These are phyloP conservation scores for Chaetomium cochliodes DNA, from an alignment of 495 filamentous ascomycete genomes.

Conservation along the genomic window DNA sequence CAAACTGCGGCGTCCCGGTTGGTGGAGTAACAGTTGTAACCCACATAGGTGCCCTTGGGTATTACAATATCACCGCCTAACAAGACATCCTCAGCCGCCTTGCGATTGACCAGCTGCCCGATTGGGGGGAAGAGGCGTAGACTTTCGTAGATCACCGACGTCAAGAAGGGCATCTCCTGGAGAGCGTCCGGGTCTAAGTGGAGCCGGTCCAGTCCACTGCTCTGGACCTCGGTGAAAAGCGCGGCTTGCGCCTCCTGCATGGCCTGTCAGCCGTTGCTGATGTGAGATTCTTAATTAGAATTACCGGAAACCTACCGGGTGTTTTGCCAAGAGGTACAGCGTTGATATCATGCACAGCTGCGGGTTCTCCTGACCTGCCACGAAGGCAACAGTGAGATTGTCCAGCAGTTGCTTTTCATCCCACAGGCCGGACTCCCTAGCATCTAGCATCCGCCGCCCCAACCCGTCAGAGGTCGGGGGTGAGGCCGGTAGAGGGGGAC, in stretches of 20 bases:
- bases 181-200: conserved; percentile 3
- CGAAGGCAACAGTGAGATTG: conserved; percentile 39
- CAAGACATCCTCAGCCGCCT: conserved; percentile 21
- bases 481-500: background rate
- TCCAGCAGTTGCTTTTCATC: conserved; percentile 35
- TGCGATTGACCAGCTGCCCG: conserved; percentile 39
- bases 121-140: conserved; percentile 43
- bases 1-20: conserved; percentile 21
- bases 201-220: background rate
- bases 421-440: conserved; percentile 16
- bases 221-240: conserved; percentile 17
- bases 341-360: conserved; percentile 36
- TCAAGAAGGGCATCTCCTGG: conserved; percentile 19
- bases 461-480: conserved; percentile 9
- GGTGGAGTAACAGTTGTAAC: conserved; percentile 28
- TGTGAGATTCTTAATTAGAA: background rate
- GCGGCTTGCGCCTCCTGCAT: conserved; percentile 16
- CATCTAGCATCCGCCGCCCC: conserved; percentile 20
- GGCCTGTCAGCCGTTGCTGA: background rate
- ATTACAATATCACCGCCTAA: conserved; percentile 32
- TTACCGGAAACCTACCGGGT: conserved; percentile 19
- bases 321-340: conserved; percentile 38
- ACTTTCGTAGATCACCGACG: conserved; percentile 29
- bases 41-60: conserved; percentile 26
- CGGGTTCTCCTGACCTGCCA: conserved; percentile 45